phyloP scores from a whole-genome alignment of 1,284 basidiomycete genomes.

The Trichosporon sp. region DNA sequence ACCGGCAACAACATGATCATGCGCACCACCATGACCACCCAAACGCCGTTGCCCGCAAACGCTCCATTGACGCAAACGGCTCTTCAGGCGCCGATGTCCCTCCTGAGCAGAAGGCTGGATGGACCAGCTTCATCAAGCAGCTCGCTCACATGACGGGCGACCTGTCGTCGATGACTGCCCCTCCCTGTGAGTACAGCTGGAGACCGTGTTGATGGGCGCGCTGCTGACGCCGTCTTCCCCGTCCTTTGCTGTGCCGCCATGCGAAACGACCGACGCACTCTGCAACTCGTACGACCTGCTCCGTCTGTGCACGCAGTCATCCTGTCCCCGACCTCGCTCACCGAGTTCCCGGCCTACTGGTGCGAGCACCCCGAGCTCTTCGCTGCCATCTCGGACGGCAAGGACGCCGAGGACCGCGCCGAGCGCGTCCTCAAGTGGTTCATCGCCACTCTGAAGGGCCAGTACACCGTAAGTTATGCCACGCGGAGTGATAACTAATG shows the following conservation, averaged over 20 bases:
- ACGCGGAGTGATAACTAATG: slow-evolving; percentile 7
- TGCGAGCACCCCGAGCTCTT: slow-evolving; percentile 84
- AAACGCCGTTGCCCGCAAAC: neutral
- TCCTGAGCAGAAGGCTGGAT: slow-evolving; percentile 57
- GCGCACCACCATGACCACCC: slow-evolving; percentile 15
- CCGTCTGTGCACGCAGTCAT: slow-evolving; percentile 62
- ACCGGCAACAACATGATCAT: neutral
- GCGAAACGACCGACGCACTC: neutral
- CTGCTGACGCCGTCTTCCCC: slow-evolving; percentile 18
- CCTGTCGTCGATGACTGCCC: slow-evolving; percentile 89
- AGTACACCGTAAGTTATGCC: slow-evolving; percentile 68
- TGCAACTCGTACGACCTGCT: slow-evolving; percentile 15
- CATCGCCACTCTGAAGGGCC: slow-evolving; percentile 89
- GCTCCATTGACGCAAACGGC: neutral
- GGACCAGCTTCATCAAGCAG: slow-evolving; percentile 59
- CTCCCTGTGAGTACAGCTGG: slow-evolving; percentile 58
- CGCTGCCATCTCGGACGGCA: slow-evolving; percentile 75
- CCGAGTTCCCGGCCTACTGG: slow-evolving; percentile 91
- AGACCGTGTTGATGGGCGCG: neutral
- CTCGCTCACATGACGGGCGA: slow-evolving; percentile 87
- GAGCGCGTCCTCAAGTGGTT: slow-evolving; percentile 85
- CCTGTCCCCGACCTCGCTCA: slow-evolving; percentile 70
- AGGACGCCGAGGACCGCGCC: slow-evolving; percentile 70
- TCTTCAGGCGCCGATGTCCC: slow-evolving; percentile 52
- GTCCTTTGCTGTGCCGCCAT: too few species aligned